Base-by-base conservation (phyloP, 306 rosid species). In the Erythrophleum fordii region DNA sequence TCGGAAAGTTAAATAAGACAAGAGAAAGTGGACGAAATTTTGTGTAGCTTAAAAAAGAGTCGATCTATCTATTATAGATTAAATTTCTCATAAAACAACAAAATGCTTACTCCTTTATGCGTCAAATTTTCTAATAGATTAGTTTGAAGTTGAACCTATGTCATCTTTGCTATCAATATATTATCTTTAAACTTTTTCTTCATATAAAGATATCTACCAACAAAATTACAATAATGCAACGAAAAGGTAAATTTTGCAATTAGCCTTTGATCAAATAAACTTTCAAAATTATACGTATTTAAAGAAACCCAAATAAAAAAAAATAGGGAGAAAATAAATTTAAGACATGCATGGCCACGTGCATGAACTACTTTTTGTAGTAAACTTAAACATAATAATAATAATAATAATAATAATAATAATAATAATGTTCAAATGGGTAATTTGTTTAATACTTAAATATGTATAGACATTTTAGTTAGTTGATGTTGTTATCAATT, bases 271-370 rank as follows among this genome's bases (percentile, higher is more conserved):
- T 2, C 25, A 64, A 51, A 69, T 22, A 69, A 53, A 2, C 60
- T n/a, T 53, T 18, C 9, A 51, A 18, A 51, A 13, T 48, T 48
- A 48, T 14, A 48, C 12, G 0, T 48, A 48, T 51, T 51, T n/a
- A 18, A 51, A 51, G 25, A 53, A 20, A 53, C 60, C 26, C 60
- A 53, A 53, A 53, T 53, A 53, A 53, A 53, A 51, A 53, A 51
- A 13, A 18, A 5, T 5, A 18, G 9, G 48, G 48, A 42, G 56
- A 18, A 51, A 17, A 51, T 11, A 16, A 16, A 53, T 5, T 20
- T 67, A 5, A 12, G 48, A n/a, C n/a, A n/a, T 65, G 71, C 85
- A 83, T 37, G 52, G 80, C 23, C 88, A 87, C 79, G 86, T 84
- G 86, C 81, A 79, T 37, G 67, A 58, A 20, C n/a, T n/a, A n/a